Evolutionary conservation across 108 stramenopile genomes (phyloP).

Genomic region (Schizochytrium sp.): DNA sequence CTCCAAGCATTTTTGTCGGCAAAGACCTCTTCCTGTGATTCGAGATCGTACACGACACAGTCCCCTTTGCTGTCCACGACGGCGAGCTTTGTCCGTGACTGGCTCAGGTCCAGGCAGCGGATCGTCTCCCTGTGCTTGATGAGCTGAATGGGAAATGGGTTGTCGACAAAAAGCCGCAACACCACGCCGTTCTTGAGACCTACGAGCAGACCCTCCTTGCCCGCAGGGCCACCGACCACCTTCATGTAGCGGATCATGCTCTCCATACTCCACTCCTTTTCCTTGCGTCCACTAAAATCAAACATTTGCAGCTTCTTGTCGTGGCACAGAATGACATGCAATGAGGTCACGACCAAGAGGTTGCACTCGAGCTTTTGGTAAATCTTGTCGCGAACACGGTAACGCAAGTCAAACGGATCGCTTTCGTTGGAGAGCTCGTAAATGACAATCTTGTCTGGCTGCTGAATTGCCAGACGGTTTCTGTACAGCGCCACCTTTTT

Average conservation of each 20-base stretch:
- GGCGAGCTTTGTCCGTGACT: constrained; percentile 32
- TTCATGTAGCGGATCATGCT: constrained; percentile 33
- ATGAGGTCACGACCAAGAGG: constrained; percentile 39
- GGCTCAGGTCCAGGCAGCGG: constrained; percentile 15
- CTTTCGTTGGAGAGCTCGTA: constrained; percentile 38
- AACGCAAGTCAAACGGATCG: constrained; percentile 34
- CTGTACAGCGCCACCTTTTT: constrained; percentile 43
- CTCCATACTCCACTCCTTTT: constrained; percentile 50
- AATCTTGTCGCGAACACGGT: constrained; percentile 40
- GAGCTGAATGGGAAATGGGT: constrained; percentile 53
- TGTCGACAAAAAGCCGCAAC: constrained; percentile 45
- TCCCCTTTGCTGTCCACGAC: constrained; percentile 37
- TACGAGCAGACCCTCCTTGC: constrained; percentile 46
- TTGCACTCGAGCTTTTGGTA: constrained; percentile 21
- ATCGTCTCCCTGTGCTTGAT: constrained; percentile 27
- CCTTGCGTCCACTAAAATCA: constrained; percentile 29
- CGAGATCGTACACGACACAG: constrained; percentile 38
- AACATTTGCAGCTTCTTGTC: constrained; percentile 39
- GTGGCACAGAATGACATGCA: constrained; percentile 39
- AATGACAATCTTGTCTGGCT: constrained; percentile 36
- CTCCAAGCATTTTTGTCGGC: constrained; percentile 29
- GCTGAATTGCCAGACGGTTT: constrained; percentile 52
- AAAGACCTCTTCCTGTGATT: constrained; percentile 30
- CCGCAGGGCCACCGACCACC: constrained; percentile 47
- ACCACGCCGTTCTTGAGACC: constrained; percentile 46